Percentiles rank a stretch among this genome's conserved stretches.
These are phyloP conservation scores for Carex kokanica DNA, from an alignment of 176 grass and related monocot genomes.

Conservation along the genomic window DNA sequence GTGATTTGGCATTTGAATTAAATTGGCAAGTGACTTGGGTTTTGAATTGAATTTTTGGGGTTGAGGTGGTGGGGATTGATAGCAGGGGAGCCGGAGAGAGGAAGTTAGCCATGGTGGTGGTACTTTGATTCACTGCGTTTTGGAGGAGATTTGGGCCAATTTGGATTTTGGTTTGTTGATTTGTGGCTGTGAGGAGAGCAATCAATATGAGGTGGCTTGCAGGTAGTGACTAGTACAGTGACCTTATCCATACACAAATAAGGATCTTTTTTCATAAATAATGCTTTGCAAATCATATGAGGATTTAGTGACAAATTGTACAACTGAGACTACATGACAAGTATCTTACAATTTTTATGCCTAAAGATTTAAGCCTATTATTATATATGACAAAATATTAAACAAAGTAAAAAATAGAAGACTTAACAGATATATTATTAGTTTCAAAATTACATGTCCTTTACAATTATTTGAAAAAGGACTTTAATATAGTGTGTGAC, in stretches of 20 bases:
- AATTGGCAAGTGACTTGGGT: conserved; percentile 6
- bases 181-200: conserved; percentile 22
- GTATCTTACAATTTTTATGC: not conserved
- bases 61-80: conserved; percentile 27
- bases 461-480: not conserved
- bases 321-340: not conserved
- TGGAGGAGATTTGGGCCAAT: conserved; percentile 8
- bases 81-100: conserved; percentile 19
- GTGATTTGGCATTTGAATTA: not conserved
- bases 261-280: not conserved
- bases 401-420: not conserved
- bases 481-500: conserved; percentile 56
- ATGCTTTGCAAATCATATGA: not conserved
- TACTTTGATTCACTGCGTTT: not conserved
- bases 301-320: not conserved
- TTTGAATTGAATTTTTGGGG: conserved; percentile 19
- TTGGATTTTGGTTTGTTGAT: conserved; percentile 18
- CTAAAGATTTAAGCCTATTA: not conserved
- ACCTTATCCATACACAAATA: conserved; percentile 26
- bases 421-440: not conserved
- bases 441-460: not conserved
- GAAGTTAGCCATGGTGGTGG: conserved; percentile 27
- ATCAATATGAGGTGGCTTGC: conserved; percentile 4
- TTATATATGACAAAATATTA: not conserved
- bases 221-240: conserved; percentile 9